Evolutionary conservation across 1,284 basidiomycete species (phyloP).

Genomic region (Anthracocystis panici-leucophaei): DNA sequence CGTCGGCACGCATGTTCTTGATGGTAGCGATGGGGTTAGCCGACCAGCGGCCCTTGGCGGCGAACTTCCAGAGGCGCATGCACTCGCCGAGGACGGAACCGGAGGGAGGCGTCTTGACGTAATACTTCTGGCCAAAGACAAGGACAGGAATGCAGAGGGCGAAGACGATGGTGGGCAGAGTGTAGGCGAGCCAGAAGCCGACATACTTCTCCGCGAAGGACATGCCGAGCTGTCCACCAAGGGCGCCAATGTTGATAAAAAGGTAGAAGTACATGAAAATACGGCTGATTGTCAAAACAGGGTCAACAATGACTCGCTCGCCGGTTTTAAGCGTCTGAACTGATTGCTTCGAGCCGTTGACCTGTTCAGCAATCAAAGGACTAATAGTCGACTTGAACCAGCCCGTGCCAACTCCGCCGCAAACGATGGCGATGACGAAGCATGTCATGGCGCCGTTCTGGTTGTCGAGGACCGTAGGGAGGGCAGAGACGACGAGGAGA

Average conservation of each 20-base stretch:
- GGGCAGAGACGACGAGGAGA: conserved; percentile 78
- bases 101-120: conserved; percentile 78
- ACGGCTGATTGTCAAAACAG: conserved; percentile 75
- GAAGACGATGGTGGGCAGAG: conserved; percentile 72
- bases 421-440: conserved; percentile 72
- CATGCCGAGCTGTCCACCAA: conserved; percentile 71
- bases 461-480: conserved; percentile 78
- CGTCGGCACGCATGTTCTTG: conserved; percentile 72
- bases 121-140: conserved; percentile 76
- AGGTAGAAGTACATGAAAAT: conserved; percentile 69
- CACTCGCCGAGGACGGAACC: conserved; percentile 81
- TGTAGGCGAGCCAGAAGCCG: conserved; percentile 71
- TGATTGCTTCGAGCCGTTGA: conserved; percentile 57
- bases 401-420: conserved; percentile 75
- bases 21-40: conserved; percentile 66
- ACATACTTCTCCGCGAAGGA: conserved; percentile 69
- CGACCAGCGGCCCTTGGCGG: conserved; percentile 68
- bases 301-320: conserved; percentile 85
- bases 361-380: conserved; percentile 72
- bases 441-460: conserved; percentile 75
- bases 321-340: conserved; percentile 73
- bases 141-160: conserved; percentile 77
- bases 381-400: conserved; percentile 77
- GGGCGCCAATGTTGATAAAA: conserved; percentile 67
- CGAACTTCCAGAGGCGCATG: conserved; percentile 64